These are phyloP conservation scores for Letharia lupina DNA, from an alignment of 495 filamentous ascomycete genomes.

Conservation along the genomic window DNA sequence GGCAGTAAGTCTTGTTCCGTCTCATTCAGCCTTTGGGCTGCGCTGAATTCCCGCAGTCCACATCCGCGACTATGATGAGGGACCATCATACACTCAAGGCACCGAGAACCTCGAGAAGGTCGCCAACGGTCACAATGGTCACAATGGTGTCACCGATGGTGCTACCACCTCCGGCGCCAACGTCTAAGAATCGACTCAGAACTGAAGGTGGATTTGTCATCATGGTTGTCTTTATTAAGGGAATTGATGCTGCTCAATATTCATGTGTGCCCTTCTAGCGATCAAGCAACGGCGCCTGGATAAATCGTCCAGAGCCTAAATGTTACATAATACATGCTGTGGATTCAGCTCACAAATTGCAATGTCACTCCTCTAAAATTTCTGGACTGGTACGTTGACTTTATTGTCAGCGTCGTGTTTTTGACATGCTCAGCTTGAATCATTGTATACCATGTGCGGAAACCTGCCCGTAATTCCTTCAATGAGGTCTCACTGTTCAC, in stretches of 20 bases:
- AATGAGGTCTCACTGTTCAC: too few species aligned
- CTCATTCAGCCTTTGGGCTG: background rate
- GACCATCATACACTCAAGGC: background rate
- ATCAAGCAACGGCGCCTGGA: slow-evolving; percentile 3
- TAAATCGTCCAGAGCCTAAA: background rate
- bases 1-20: slow-evolving; percentile 30
- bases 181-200: background rate
- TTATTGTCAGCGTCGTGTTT: background rate
- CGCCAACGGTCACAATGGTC: background rate
- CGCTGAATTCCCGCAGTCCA: slow-evolving; percentile 12
- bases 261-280: background rate
- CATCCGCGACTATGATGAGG: slow-evolving; percentile 36
- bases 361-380: background rate
- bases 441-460: background rate
- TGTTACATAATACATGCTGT: background rate
- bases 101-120: slow-evolving; percentile 3
- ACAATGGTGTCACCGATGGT: slow-evolving; percentile 6
- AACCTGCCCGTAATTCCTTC: too few species aligned
- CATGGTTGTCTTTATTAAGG: background rate
- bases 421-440: background rate
- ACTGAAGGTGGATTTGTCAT: background rate
- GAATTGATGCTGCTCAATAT: background rate
- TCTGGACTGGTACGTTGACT: background rate
- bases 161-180: slow-evolving; percentile 13
- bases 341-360: background rate